Evolutionary conservation across 306 rosid species (phyloP).

Genomic region (Fragaria vesca): DNA sequence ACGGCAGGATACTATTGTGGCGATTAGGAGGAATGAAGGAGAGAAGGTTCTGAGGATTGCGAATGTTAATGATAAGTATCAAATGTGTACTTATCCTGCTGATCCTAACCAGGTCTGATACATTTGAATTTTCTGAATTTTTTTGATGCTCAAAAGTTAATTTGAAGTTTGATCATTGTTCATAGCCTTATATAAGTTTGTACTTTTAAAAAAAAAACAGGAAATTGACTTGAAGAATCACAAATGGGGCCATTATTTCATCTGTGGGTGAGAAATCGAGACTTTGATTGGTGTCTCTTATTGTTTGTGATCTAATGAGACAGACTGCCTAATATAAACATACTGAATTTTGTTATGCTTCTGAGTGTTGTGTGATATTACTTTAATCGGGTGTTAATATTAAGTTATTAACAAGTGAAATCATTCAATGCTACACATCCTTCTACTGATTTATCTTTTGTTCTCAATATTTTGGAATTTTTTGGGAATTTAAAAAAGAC

Average conservation of each 20-base stretch:
- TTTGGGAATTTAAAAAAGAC: too few relatives aligned
- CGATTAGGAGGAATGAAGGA: slow-evolving; percentile 45
- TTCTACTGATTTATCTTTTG: not conserved
- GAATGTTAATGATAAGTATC: slow-evolving; percentile 69
- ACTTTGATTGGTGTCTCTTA: not conserved
- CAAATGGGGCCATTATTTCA: slow-evolving; percentile 96
- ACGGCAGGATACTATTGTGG: slow-evolving; percentile 87
- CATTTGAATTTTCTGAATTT: not conserved
- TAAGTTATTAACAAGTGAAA: not conserved
- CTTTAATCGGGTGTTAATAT: not conserved
- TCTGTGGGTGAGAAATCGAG: slow-evolving; percentile 71
- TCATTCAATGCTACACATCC: not conserved
- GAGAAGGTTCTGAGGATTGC: slow-evolving; percentile 64
- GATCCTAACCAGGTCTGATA: slow-evolving; percentile 71
- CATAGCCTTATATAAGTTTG: not conserved
- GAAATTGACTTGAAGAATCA: slow-evolving; percentile 87
- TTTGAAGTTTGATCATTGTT: not conserved
- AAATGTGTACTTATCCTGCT: slow-evolving; percentile 77
- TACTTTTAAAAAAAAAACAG: slow-evolving; percentile 26
- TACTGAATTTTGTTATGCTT: not conserved
- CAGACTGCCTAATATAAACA: not conserved
- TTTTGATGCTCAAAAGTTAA: not conserved
- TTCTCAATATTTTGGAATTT: not conserved
- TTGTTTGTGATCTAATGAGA: not conserved
- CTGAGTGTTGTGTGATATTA: not conserved